These are phyloP conservation scores for Lachnellula hyalina DNA, from an alignment of 2,329 filamentous ascomycete genomes.

Conservation along the genomic window DNA sequence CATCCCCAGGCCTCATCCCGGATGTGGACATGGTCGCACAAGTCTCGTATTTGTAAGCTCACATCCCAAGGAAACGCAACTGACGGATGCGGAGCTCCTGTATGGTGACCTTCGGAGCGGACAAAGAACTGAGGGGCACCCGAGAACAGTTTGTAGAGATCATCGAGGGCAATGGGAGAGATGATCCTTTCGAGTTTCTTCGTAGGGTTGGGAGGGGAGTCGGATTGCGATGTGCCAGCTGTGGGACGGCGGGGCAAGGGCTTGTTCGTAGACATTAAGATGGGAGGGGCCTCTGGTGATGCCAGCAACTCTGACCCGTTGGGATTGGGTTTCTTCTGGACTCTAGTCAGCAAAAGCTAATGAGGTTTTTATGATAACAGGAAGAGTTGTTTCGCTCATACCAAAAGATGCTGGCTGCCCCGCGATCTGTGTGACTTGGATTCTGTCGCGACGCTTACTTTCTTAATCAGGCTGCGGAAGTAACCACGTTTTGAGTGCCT, in stretches of 20 bases:
- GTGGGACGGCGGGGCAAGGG: conserved; percentile 49
- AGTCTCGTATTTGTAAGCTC: conserved; percentile 53
- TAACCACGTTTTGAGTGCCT: conserved; percentile 31
- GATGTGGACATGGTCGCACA: conserved; percentile 60
- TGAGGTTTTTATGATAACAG: background rate
- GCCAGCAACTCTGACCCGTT: conserved; percentile 6
- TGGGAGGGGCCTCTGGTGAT: conserved; percentile 9
- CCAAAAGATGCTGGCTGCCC: conserved; percentile 13
- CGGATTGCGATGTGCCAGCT: conserved; percentile 31
- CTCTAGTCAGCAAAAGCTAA: background rate
- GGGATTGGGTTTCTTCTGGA: conserved; percentile 4
- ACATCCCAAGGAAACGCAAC: conserved; percentile 66
- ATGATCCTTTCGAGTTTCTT: conserved; percentile 49
- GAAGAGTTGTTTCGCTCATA: conserved; percentile 3
- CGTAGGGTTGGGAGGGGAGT: conserved; percentile 29
- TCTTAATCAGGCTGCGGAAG: conserved; percentile 30
- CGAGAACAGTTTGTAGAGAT: conserved; percentile 66
- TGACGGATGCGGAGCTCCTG: conserved; percentile 55
- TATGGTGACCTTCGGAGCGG: conserved; percentile 53
- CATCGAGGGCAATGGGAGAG: conserved; percentile 51
- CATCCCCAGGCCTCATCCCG: conserved; percentile 59
- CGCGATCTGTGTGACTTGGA: conserved; percentile 16
- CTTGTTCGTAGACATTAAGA: conserved; percentile 43
- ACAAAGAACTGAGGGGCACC: conserved; percentile 70
- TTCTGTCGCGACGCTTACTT: conserved; percentile 15